Conservation (phyloP, 1,284 basidiomycete species). For the Afroboletus lepidellus region DNA sequence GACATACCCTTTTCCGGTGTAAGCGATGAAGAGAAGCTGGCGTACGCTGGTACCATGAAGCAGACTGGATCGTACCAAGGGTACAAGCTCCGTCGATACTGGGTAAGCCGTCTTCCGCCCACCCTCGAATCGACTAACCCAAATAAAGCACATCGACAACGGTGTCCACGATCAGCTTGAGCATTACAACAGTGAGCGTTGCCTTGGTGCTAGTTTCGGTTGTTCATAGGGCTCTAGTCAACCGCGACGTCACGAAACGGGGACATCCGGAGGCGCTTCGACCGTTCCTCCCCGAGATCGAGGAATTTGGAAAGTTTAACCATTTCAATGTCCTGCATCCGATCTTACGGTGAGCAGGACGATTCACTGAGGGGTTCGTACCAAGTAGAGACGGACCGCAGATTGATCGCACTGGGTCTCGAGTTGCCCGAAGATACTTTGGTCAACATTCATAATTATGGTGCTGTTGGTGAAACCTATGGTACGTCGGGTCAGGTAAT, state of each 20-base stretch:
- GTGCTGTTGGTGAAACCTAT: constrained; percentile 44
- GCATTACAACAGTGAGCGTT: constrained; percentile 50
- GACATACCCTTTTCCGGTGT: constrained; percentile 58
- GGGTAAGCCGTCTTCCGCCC: constrained; percentile 37
- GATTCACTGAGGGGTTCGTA: background rate
- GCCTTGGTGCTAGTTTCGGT: background rate
- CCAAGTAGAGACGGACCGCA: constrained; percentile 20
- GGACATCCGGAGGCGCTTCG: constrained; percentile 49
- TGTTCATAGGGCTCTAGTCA: constrained; percentile 34
- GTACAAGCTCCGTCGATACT: constrained; percentile 57
- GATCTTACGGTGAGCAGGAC: constrained; percentile 41
- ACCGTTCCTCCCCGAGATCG: constrained; percentile 59
- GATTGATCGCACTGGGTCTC: constrained; percentile 54
- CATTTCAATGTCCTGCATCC: constrained; percentile 47
- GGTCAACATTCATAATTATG: constrained; percentile 50
- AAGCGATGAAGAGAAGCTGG: constrained; percentile 53
- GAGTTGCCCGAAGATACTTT: constrained; percentile 60
- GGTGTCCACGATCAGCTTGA: constrained; percentile 61
- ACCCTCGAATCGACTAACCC: background rate
- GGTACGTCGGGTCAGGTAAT: constrained; percentile 31
- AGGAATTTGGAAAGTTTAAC: constrained; percentile 50
- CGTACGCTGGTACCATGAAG: constrained; percentile 49
- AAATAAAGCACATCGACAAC: constrained; percentile 48
- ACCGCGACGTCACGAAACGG: constrained; percentile 45
- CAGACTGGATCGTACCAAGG: constrained; percentile 55